These are phyloP conservation scores for Rhodotorula sp. DNA, from an alignment of 1,284 basidiomycete species.

Conservation along the genomic window DNA sequence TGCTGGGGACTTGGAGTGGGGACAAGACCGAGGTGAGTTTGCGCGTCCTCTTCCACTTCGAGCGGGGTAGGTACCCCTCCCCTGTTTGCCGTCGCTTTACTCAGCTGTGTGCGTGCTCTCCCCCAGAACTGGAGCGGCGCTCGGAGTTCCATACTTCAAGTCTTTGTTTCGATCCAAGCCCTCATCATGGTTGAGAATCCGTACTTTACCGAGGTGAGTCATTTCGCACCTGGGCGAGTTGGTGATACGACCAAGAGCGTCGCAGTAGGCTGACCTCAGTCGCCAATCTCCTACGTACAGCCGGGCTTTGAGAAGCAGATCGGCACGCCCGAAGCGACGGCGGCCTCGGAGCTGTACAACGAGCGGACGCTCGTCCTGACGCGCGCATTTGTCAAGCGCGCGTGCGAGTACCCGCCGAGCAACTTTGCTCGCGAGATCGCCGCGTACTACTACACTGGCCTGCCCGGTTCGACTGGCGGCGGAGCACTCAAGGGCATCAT, in stretches of 20 bases:
- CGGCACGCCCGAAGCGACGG: constrained; percentile 80
- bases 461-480: constrained; percentile 31
- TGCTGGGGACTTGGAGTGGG: constrained; percentile 87
- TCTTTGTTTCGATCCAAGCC: constrained; percentile 89
- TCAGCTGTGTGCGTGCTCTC: background rate
- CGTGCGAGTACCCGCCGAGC: constrained; percentile 70
- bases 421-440: constrained; percentile 70
- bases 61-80: background rate
- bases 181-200: constrained; percentile 88
- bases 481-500: constrained; percentile 69
- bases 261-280: constrained; percentile 4
- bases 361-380: constrained; percentile 92
- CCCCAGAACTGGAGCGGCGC: constrained; percentile 56
- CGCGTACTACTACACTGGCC: constrained; percentile 65
- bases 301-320: constrained; percentile 86
- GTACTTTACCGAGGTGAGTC: constrained; percentile 55
- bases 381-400: constrained; percentile 79
- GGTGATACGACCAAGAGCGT: too few species aligned
- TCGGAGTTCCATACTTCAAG: constrained; percentile 78
- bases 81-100: background rate
- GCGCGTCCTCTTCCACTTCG: background rate
- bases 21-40: constrained; percentile 69
- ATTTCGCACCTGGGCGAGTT: constrained; percentile 6
- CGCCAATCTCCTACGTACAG: background rate
- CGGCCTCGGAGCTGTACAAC: constrained; percentile 71